These are phyloP conservation scores for Aristolochia californica DNA, from an alignment of 164 flowering plant genomes.

Conservation along the genomic window DNA sequence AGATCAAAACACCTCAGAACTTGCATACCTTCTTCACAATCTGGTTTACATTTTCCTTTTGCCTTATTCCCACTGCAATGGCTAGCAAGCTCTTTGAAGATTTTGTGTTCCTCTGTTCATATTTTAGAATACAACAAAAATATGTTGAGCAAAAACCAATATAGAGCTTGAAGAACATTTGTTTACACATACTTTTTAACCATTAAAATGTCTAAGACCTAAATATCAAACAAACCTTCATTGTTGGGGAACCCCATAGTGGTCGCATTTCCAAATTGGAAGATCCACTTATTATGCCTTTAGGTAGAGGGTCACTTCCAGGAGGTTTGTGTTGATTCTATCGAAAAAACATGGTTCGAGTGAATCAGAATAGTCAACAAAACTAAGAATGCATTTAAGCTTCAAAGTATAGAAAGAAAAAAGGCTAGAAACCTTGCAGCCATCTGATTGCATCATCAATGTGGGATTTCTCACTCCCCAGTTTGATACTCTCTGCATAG, in stretches of 20 bases:
- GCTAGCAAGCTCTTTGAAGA: constrained; percentile 50
- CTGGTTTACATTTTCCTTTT: constrained; percentile 45
- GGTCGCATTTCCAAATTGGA: constrained; percentile 79
- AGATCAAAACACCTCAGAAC: neutral
- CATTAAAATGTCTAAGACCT: neutral
- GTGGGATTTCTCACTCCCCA: constrained; percentile 25
- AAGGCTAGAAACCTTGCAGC: constrained; percentile 41
- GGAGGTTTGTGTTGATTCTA: constrained; percentile 51
- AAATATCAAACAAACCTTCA: constrained; percentile 22
- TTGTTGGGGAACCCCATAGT: constrained; percentile 46
- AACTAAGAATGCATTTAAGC: neutral
- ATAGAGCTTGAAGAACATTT: neutral
- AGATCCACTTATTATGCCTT: constrained; percentile 53
- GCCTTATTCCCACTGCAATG: constrained; percentile 78
- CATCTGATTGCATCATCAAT: constrained; percentile 15
- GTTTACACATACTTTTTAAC: neutral
- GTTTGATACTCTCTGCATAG: constrained; percentile 38
- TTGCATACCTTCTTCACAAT: constrained; percentile 61
- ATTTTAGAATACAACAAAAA: neutral
- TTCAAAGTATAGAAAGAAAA: neutral
- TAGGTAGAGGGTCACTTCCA: constrained; percentile 72
- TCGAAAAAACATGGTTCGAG: neutral
- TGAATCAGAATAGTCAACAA: neutral
- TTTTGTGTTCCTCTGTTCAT: constrained; percentile 23
- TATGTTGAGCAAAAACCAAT: neutral